These are phyloP conservation scores for Candida saitoana DNA, from an alignment of 805 yeast genomes.

Conservation along the genomic window DNA sequence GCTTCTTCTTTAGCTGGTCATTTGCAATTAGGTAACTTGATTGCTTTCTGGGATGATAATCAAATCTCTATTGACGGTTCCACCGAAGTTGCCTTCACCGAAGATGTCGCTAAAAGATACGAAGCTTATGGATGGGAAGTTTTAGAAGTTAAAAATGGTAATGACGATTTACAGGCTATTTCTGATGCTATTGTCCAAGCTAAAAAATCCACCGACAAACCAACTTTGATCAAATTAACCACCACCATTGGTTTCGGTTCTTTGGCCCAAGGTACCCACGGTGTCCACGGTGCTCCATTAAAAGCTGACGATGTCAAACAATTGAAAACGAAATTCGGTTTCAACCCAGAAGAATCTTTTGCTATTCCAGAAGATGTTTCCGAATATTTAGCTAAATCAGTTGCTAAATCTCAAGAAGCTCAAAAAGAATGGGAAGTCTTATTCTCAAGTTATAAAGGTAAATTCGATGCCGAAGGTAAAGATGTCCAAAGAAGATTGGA, in stretches of 20 bases:
- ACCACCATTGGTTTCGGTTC: constrained; percentile 97
- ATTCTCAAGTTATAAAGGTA: constrained; percentile 55
- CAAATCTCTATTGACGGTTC: constrained; percentile 94
- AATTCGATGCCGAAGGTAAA: constrained; percentile 74
- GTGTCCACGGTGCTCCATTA: constrained; percentile 95
- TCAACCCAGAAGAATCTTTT: constrained; percentile 80
- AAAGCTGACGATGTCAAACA: constrained; percentile 89
- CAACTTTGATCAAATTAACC: constrained; percentile 81
- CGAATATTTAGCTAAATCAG: constrained; percentile 58
- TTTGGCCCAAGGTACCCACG: constrained; percentile 73
- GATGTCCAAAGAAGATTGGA: constrained; percentile 75
- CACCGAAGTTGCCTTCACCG: constrained; percentile 87
- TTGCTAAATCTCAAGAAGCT: constrained; percentile 58
- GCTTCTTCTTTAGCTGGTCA: constrained; percentile 96
- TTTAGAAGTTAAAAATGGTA: constrained; percentile 71
- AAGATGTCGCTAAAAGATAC: constrained; percentile 80
- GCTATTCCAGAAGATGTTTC: constrained; percentile 79
- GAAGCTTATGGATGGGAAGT: constrained; percentile 95
- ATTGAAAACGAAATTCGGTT: constrained; percentile 78
- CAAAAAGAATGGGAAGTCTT: constrained; percentile 74
- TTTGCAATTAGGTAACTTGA: constrained; percentile 85
- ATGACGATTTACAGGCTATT: constrained; percentile 70
- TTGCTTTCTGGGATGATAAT: constrained; percentile 95
- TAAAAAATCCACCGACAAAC: constrained; percentile 72
- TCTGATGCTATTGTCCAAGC: constrained; percentile 76